phyloP scores from a whole-genome alignment of 2,329 filamentous ascomycete genomes.

The Zarea fungicola region DNA sequence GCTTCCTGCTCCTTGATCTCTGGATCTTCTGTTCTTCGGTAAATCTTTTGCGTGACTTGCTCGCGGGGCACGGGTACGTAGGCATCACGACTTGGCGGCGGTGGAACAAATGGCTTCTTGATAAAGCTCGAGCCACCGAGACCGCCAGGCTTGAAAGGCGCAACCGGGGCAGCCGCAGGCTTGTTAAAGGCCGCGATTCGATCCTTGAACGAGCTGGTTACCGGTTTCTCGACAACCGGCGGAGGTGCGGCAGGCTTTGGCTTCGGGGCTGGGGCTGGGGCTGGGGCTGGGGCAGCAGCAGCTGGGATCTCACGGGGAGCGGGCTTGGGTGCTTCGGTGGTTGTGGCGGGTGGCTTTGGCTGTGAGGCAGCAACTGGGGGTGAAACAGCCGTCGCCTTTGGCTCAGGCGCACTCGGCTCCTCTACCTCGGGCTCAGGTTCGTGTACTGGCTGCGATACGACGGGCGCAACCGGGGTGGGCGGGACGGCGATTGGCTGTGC shows the following conservation, averaged over 20 bases:
- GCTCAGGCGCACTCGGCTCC: conserved; percentile 22
- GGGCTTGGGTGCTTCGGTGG: conserved; percentile 30
- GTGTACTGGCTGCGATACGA: conserved; percentile 21
- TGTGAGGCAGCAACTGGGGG: conserved; percentile 24
- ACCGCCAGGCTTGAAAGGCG: conserved; percentile 81
- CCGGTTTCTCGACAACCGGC: conserved; percentile 68
- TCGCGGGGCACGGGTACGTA: conserved; percentile 77
- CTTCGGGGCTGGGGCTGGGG: conserved; percentile 34
- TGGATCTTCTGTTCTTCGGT: conserved; percentile 83
- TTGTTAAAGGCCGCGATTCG: conserved; percentile 98
- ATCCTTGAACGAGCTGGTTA: conserved; percentile 77
- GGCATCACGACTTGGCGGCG: conserved; percentile 86
- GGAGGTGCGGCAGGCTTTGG: conserved; percentile 53
- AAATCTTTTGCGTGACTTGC: conserved; percentile 65
- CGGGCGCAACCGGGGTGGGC: conserved; percentile 24
- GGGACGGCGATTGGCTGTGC: conserved; percentile 15
- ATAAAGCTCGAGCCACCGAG: conserved; percentile 67
- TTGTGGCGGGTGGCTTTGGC: conserved; percentile 20
- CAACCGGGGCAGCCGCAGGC: conserved; percentile 72
- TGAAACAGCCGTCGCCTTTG: not conserved
- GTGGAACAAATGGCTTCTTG: conserved; percentile 95
- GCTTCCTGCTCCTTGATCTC: conserved; percentile 60
- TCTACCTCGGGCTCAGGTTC: conserved; percentile 34
- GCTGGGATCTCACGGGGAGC: conserved; percentile 30
- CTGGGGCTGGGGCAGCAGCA: conserved; percentile 36